These are phyloP conservation scores for Phragmites australis DNA, from an alignment of 176 grass and related monocot genomes.

Conservation along the genomic window DNA sequence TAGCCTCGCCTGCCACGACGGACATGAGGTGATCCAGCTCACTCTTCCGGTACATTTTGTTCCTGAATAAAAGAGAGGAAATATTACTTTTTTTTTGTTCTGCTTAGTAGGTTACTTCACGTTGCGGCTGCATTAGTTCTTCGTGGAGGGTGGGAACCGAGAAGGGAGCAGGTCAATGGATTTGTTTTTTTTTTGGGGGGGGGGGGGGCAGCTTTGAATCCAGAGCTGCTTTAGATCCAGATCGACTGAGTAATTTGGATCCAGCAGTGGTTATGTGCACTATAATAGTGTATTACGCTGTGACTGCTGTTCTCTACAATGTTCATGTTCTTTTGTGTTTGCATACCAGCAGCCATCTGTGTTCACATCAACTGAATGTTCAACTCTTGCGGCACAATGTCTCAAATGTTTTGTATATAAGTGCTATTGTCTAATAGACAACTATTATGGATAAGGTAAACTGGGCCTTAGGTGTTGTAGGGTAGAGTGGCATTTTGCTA, in stretches of 20 bases:
- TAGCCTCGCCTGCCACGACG: slow-evolving; percentile 91
- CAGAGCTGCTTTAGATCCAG: not conserved
- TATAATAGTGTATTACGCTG: not conserved
- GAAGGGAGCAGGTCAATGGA: no score
- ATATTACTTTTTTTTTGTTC: no score
- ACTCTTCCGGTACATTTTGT: not conserved
- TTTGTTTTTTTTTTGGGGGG: no score
- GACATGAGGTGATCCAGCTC: slow-evolving; percentile 69
- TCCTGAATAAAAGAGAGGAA: no score
- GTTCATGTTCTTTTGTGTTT: no score
- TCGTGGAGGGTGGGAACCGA: no score
- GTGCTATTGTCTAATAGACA: not conserved
- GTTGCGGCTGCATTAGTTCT: no score
- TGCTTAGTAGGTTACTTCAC: no score
- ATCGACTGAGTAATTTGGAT: not conserved
- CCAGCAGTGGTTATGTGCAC: not conserved
- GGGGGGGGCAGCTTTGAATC: no score
- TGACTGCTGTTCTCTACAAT: no score
- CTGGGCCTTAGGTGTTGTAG: not conserved
- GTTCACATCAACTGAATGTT: not conserved
- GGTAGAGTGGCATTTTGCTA: not conserved
- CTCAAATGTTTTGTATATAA: no score
- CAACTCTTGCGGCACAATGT: not conserved
- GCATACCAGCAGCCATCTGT: no score
- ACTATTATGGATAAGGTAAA: not conserved